Evolutionary conservation across 2,329 filamentous ascomycete genomes (phyloP), one percentile per base, ranked within the genome.

Genomic region (Cordyceps sp.): DNA sequence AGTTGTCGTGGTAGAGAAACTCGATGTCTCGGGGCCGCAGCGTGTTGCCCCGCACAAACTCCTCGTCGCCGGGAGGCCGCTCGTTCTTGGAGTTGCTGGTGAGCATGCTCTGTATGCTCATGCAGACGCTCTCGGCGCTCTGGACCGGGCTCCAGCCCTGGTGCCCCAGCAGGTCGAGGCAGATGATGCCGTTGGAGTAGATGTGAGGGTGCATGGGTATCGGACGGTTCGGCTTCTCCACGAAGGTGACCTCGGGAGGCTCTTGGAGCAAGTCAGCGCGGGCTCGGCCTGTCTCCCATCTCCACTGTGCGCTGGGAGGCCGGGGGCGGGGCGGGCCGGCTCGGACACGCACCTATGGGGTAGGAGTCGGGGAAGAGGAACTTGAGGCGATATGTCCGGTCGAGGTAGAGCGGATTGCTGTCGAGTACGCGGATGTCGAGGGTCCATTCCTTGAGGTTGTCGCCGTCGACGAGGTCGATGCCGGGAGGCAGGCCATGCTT

Each of bases 181-280:
- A 98, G 50, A 98, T 98, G 54, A 96, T 93, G 45, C 90, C 90
- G 55, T 98, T 98, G 45, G 81, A 90, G 62, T 98, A 98, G 55
- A 98, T 82, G 59, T 98, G 90, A 4, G 90, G 90, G 48, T 98
- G 90, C 53, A 93, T 86, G 1, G 90, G 90, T 45, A 98, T 86
- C 24, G 69, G 66, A 28, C 73, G 69, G 44, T 69, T 62, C 22
- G 71, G 53, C 33, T 70, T 60, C 44, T 74, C 64, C 34, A 83
- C 66, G 49, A 98, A 98, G 35, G 81, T 80, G 42, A 96, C 90
- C 64, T 98, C 90, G 17, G 90, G 90, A 0, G 90, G 80, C 61
- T 94, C 88, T 93, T 45, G 19, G 23, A 29, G 12, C 24, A 5
- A 13, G 26, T 30, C 18, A 31, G 27, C 23, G 23, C 23, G 25